phyloP scores from a whole-genome alignment of 108 stramenopile species.

The Skeletonema tropicum region DNA sequence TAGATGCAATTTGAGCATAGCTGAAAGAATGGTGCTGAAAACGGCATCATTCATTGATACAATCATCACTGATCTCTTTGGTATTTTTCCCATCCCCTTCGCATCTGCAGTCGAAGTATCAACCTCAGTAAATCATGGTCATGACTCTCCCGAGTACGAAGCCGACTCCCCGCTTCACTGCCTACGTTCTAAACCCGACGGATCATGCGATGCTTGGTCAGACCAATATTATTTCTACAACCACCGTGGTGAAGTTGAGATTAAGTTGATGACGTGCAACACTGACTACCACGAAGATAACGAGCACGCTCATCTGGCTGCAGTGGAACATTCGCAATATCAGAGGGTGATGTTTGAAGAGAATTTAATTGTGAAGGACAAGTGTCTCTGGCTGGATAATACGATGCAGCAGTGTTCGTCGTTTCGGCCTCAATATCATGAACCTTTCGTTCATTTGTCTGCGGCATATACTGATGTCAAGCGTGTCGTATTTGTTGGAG shows the following conservation, averaged over 20 bases:
- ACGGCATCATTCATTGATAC: too few relatives aligned
- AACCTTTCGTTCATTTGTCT: conserved; percentile 76
- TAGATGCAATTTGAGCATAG: too few relatives aligned
- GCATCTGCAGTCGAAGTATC: too few relatives aligned
- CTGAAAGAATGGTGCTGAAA: too few relatives aligned
- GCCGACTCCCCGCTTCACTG: conserved; percentile 9
- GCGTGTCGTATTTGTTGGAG: too few relatives aligned
- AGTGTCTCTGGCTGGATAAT: conserved; percentile 71
- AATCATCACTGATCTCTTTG: too few relatives aligned
- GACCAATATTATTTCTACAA: conserved; percentile 41
- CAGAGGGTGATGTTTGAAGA: conserved; percentile 48
- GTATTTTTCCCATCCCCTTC: too few relatives aligned
- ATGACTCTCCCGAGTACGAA: too few relatives aligned
- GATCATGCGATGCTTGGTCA: too few relatives aligned
- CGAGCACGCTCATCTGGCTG: conserved; percentile 38
- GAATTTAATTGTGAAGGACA: conserved; percentile 48
- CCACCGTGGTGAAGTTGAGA: conserved; percentile 37
- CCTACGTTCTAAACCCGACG: conserved; percentile 28
- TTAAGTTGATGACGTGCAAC: conserved; percentile 41
- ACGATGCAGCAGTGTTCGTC: conserved; percentile 72
- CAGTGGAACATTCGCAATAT: conserved; percentile 32
- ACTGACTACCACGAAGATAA: conserved; percentile 40
- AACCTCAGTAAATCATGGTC: too few relatives aligned
- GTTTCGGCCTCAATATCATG: too few relatives aligned
- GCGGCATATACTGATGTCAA: conserved; percentile 72